Evolutionary conservation across 257 asterid species (phyloP).

Genomic region (Euphrasia confusa): DNA sequence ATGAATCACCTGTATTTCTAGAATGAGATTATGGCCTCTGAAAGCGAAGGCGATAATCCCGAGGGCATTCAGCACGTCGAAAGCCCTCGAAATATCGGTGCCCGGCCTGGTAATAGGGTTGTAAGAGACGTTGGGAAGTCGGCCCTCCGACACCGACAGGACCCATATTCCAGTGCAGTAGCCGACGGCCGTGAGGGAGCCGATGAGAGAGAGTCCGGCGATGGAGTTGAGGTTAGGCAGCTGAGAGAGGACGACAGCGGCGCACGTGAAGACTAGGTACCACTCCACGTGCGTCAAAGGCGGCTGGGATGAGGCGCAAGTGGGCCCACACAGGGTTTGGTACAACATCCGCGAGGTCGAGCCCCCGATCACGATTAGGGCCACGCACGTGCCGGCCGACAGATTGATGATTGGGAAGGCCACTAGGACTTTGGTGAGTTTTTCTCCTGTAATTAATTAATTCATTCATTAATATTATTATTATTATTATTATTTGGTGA

Average conservation of each 20-base stretch:
- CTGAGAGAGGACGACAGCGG: slow-evolving; percentile 73
- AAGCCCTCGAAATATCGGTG: slow-evolving; percentile 34
- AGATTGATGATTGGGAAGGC: slow-evolving; percentile 64
- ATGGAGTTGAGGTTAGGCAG: slow-evolving; percentile 88
- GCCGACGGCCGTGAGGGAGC: slow-evolving; percentile 76
- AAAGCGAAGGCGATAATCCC: slow-evolving; percentile 90
- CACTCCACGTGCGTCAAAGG: slow-evolving; percentile 69
- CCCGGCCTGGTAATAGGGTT: slow-evolving; percentile 35
- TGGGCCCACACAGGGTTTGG: slow-evolving; percentile 58
- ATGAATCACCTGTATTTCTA: slow-evolving; percentile 98
- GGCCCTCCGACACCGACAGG: slow-evolving; percentile 61
- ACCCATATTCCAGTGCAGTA: slow-evolving; percentile 78
- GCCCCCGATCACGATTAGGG: slow-evolving; percentile 77
- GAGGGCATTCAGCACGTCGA: slow-evolving; percentile 68
- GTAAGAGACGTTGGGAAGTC: slow-evolving; percentile 63
- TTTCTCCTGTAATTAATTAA: slow-evolving; percentile 32
- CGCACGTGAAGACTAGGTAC: slow-evolving; percentile 81
- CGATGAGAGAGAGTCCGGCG: slow-evolving; percentile 80
- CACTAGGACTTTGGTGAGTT: slow-evolving; percentile 36
- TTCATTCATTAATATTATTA: too few species aligned
- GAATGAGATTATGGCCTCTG: slow-evolving; percentile 88
- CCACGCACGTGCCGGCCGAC: slow-evolving; percentile 80
- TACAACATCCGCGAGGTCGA: slow-evolving; percentile 55
- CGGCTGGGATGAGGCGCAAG: slow-evolving; percentile 43
- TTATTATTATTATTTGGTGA: not conserved